Evolutionary conservation across 2,329 filamentous ascomycete genomes (phyloP), one percentile per base, ranked within the genome.

Genomic region (Fusarium zealandicum): DNA sequence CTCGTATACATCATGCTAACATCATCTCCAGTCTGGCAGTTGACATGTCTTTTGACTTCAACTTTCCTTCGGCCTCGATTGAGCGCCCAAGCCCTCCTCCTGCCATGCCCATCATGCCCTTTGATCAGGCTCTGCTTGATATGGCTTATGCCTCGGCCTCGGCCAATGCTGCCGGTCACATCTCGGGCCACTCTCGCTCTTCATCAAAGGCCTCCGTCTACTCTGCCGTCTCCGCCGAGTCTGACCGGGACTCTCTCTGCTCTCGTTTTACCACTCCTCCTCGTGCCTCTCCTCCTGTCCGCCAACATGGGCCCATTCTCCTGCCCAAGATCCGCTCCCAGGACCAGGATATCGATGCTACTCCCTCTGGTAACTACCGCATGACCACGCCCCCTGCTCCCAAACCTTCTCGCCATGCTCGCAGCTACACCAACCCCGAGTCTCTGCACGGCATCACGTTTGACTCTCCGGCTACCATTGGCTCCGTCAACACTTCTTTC

Each of bases 301-400:
- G 87, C 57, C 88, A 91, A 57, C 88, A 92, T 75, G 90, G 91
- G 45, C 90, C 91, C 44, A 79, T 91, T 41, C 79, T 96, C 54
- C 81, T 96, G 27, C 92, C 92, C 69, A 95, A 92, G 81, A 93
- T 96, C 76, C 85, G 92, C 57, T 85, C 85, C 33, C 92, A 95
- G 75, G 92, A 96, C 75, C 89, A 93, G 75, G 82, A 88, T 57
- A 83, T 92, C 57, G 85, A 87, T 62, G 83, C 83, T 33, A 78
- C 78, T 81, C 38, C 75, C 81, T 62, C 59, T 32, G 51, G 42
- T 25, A 57, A 73, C 65, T 76, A 69, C 64, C 79, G 72, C 61
- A 72, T 61, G 54, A 64, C 63, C 44, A 70, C 63, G 40, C 71
- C 63, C 60, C 61, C 63, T 35, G 64, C 68, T 40, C 65, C 59